Evolutionary conservation across 345 rosid species (phyloP).

Genomic region (Rhizophora apiculata): DNA sequence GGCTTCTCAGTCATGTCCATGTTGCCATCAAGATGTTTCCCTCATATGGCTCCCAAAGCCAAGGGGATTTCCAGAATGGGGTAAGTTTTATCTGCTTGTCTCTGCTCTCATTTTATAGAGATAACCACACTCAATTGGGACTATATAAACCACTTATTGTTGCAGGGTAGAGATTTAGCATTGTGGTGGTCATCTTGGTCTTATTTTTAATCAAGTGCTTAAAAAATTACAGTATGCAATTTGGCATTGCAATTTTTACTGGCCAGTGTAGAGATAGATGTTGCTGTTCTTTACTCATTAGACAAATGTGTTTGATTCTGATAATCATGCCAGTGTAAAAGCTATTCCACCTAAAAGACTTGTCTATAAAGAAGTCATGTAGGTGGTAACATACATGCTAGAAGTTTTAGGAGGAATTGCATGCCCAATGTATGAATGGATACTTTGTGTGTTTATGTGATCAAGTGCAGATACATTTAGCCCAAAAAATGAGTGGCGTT

Average conservation of each 20-base stretch:
- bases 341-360: background rate
- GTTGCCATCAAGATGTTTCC: constrained; percentile 91
- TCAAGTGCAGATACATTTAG: background rate
- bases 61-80: constrained; percentile 53
- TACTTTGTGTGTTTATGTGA: background rate
- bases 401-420: too few species aligned
- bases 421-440: background rate
- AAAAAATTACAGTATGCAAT: too few species aligned
- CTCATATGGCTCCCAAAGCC: constrained; percentile 62
- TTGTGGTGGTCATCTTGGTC: background rate
- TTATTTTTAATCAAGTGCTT: too few species aligned
- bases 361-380: background rate
- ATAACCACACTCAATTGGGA: background rate
- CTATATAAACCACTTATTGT: background rate
- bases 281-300: too few species aligned
- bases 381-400: background rate
- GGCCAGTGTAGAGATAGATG: too few species aligned
- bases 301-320: background rate
- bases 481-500: background rate
- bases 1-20: constrained; percentile 58
- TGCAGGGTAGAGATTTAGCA: background rate
- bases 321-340: background rate
- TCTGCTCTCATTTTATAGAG: background rate
- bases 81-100: constrained; percentile 32
- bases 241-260: too few species aligned